Percentiles rank a stretch among this genome's conserved stretches.
These are phyloP conservation scores for Geranomyces michiganensis DNA, from an alignment of 192 early-diverging fungal species.

Conservation along the genomic window DNA sequence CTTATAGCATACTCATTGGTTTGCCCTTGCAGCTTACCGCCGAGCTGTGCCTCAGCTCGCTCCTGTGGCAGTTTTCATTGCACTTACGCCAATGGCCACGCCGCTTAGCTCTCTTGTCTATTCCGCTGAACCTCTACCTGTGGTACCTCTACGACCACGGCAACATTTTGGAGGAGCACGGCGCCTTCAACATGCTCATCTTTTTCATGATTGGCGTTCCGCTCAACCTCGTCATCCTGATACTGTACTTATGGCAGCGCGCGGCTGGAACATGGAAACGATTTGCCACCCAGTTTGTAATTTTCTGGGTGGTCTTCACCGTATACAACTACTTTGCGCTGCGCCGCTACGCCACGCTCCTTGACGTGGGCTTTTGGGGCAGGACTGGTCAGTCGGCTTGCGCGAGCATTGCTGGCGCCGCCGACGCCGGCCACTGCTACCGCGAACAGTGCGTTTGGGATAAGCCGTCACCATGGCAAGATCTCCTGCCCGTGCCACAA, in stretches of 20 bases:
- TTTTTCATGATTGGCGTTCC: conserved; percentile 9
- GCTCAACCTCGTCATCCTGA: conserved; percentile 10
- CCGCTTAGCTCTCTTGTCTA: neutral
- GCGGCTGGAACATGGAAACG: neutral
- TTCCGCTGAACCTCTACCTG: conserved; percentile 8
- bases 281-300: neutral
- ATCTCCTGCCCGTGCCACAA: conserved; percentile 6
- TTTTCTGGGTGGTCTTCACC: neutral
- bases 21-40: neutral
- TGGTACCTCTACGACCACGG: conserved; percentile 18
- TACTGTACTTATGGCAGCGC: conserved; percentile 3
- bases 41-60: conserved; percentile 9
- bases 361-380: conserved; percentile 12
- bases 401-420: neutral
- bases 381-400: neutral
- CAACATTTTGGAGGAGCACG: conserved; percentile 11
- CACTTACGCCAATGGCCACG: conserved; percentile 8
- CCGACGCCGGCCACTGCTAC: neutral
- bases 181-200: conserved; percentile 18
- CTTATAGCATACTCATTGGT: neutral
- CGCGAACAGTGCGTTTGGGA: conserved; percentile 11
- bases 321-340: neutral
- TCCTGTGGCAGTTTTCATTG: neutral
- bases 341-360: neutral
- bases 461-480: conserved; percentile 5